Percentiles rank a stretch among this genome's conserved stretches.
phyloP scores from a whole-genome alignment of 2,329 filamentous ascomycete species.

The Ophiocordyceps robertsii region DNA sequence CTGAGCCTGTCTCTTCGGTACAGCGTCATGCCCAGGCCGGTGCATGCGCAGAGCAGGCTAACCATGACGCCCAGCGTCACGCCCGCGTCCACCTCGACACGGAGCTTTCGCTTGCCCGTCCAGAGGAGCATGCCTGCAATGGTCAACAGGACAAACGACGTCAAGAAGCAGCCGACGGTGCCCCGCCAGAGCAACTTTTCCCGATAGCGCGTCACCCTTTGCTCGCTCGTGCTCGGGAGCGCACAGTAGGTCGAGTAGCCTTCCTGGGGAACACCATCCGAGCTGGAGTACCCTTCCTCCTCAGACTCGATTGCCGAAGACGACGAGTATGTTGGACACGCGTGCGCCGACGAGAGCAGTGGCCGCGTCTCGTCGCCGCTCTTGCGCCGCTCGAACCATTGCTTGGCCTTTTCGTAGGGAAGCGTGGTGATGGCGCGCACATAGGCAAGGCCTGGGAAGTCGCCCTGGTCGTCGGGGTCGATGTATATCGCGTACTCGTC shows the following conservation, averaged over 20 bases:
- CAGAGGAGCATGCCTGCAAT: constrained; percentile 52
- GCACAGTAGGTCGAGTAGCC: constrained; percentile 43
- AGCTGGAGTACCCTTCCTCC: constrained; percentile 37
- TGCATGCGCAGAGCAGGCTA: constrained; percentile 50
- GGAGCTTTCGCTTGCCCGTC: constrained; percentile 54
- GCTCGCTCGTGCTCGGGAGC: constrained; percentile 36
- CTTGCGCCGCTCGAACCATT: constrained; percentile 29
- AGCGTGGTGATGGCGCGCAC: constrained; percentile 37
- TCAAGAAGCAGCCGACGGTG: constrained; percentile 39
- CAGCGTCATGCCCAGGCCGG: constrained; percentile 45
- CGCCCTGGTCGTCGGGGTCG: constrained; percentile 48
- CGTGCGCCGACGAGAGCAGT: constrained; percentile 5
- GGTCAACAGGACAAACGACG: constrained; percentile 48
- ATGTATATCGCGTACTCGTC: constrained; percentile 62
- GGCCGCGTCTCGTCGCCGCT: constrained; percentile 10
- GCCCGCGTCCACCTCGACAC: constrained; percentile 60
- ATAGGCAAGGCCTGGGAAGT: constrained; percentile 50
- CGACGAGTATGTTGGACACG: constrained; percentile 16
- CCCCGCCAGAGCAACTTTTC: constrained; percentile 42
- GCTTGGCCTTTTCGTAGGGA: constrained; percentile 36
- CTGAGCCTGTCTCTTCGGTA: constrained; percentile 33
- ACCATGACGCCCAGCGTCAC: constrained; percentile 56
- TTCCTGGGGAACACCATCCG: constrained; percentile 31
- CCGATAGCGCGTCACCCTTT: constrained; percentile 34
- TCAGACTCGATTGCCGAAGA: constrained; percentile 23